phyloP scores from a whole-genome alignment of 164 flowering plant genomes.

The Vitis amurensis region DNA sequence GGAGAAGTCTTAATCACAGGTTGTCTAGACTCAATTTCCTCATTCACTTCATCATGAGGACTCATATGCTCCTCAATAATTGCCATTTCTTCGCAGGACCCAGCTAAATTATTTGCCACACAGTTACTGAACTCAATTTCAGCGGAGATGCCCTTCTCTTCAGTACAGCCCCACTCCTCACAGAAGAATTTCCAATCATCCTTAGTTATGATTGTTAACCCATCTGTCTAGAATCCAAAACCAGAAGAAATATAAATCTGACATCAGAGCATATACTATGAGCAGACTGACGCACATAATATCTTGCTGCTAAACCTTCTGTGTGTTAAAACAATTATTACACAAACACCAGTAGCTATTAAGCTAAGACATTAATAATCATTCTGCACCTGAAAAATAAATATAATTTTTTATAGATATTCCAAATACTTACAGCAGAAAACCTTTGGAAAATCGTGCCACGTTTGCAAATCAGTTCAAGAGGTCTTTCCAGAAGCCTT shows the following conservation, averaged over 20 bases:
- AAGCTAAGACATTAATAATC: not conserved
- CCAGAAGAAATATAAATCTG: conserved; percentile 1
- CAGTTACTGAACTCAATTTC: conserved; percentile 41
- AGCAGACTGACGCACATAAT: not conserved
- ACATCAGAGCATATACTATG: conserved; percentile 5
- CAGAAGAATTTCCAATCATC: conserved; percentile 89
- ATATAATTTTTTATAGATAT: not conserved
- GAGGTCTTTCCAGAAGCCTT: conserved; percentile 74
- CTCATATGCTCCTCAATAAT: conserved; percentile 35
- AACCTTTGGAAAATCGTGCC: conserved; percentile 60
- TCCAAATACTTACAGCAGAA: conserved; percentile 56
- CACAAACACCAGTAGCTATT: not conserved
- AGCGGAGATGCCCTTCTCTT: conserved; percentile 60
- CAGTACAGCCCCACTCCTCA: conserved; percentile 77
- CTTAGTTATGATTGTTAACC: conserved; percentile 65
- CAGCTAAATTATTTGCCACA: conserved; percentile 27
- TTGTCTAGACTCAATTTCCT: conserved; percentile 36
- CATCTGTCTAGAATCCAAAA: conserved; percentile 70
- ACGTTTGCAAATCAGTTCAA: conserved; percentile 62
- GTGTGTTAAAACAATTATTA: not conserved
- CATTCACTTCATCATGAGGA: conserved; percentile 39
- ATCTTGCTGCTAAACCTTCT: too few species aligned
- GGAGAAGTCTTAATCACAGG: conserved; percentile 61
- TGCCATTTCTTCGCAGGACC: conserved; percentile 41
- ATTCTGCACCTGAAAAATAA: not conserved